Base-by-base conservation (phyloP, 345 rosid species). In the Punica granatum region DNA sequence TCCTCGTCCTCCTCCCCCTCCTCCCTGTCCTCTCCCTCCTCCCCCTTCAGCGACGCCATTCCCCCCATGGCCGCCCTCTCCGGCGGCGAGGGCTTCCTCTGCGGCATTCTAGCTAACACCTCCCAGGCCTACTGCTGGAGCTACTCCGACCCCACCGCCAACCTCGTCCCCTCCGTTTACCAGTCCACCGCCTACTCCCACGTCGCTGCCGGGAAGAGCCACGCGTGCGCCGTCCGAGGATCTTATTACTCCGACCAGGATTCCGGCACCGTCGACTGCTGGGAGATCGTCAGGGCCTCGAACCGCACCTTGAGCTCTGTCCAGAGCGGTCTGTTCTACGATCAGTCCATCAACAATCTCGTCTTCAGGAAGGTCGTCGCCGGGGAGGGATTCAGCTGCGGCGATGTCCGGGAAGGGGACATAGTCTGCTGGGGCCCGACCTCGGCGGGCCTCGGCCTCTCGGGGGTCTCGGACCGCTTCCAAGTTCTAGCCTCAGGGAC, bases 341-440 rank as follows among this genome's bases (percentile, higher is more conserved):
- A 86, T 72, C 84, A 85, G 73, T 56, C 70, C 35, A 71, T 86
- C 43, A 68, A 75, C 66, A 82, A 72, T 73, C 80, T 80, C 58
- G 86, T 80, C 25, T 85, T 93, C 54, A 77, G 75, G 66, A 76
- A 72, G 28, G 76, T 93, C 68, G 92, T 83, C 6, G 83, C 94
- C 31, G 98, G 98, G 59, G 91, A 89, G 28, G 97, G 96, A 14
- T 90, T 85, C 81, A 93, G 85, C 67, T 93, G 98, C 73, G 98
- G 98, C 31, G 77, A 76, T 33, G 78, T 85, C 60, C 81, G 89
- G 76, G 94, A 77, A 25, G 90, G 90, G 26, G 97, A 92, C 41
- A 13, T 85, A 28, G 73, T 81, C 69, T 93, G 98, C 59, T 93
- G 96, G 88, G 98, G 98, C 64, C 97, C 99, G 2, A 77, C 74